A percentile compares a stretch with the other conserved stretches of the same genome.
phyloP scores from a whole-genome alignment of 768 basidiomycete species.

The Kwoniella mangroviensis region DNA sequence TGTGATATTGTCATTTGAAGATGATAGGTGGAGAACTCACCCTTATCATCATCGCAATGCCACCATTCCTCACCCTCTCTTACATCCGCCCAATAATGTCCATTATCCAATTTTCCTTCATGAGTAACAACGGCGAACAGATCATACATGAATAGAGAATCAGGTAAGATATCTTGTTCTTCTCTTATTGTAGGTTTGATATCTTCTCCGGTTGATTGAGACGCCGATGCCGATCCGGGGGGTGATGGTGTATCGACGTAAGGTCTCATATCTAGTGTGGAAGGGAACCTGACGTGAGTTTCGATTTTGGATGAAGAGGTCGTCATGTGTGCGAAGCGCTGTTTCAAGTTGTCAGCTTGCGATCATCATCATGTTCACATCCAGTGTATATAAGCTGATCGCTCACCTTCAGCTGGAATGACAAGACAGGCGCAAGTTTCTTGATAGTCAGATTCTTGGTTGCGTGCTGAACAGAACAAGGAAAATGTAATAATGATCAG shows the following conservation, averaged over 20 bases:
- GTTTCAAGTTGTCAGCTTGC: slow-evolving; percentile 6
- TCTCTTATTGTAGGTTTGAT: not conserved
- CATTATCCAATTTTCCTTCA: slow-evolving; percentile 91
- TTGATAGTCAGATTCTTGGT: slow-evolving; percentile 83
- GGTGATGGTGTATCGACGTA: slow-evolving; percentile 61
- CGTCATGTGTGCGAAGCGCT: slow-evolving; percentile 83
- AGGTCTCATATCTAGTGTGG: slow-evolving; percentile 82
- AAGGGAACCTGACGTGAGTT: slow-evolving; percentile 77
- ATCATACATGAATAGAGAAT: slow-evolving; percentile 82
- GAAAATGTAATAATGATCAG: not conserved
- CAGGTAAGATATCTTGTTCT: slow-evolving; percentile 57
- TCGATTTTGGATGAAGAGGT: slow-evolving; percentile 83
- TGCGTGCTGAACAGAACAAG: slow-evolving; percentile 64
- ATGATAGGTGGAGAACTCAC: slow-evolving; percentile 60
- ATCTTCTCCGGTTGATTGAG: slow-evolving; percentile 4
- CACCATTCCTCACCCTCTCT: slow-evolving; percentile 78
- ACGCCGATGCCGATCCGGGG: not conserved
- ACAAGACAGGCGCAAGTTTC: slow-evolving; percentile 83
- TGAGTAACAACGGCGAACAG: slow-evolving; percentile 92
- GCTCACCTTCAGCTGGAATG: slow-evolving; percentile 90
- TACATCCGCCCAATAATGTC: slow-evolving; percentile 90
- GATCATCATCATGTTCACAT: too few relatives aligned
- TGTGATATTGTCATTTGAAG: not conserved
- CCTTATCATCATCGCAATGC: slow-evolving; percentile 88
- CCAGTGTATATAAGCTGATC: too few relatives aligned